Evolutionary conservation across 1,284 basidiomycete genomes (phyloP).

Genomic region (Cryptococcus sp.): DNA sequence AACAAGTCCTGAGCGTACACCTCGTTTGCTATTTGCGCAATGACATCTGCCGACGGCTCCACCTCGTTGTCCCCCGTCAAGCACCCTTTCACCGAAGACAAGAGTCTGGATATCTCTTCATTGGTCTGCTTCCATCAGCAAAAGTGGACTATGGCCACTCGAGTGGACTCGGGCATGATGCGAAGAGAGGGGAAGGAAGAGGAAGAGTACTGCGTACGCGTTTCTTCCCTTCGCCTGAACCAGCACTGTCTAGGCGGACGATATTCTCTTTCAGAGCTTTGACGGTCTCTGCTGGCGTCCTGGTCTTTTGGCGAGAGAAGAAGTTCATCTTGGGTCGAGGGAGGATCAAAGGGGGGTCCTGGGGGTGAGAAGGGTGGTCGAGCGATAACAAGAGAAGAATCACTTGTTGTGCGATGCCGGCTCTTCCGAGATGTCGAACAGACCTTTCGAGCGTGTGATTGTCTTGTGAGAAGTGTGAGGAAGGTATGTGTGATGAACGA

Average conservation of each 20-base stretch:
- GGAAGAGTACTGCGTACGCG: constrained; percentile 55
- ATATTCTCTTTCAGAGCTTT: constrained; percentile 71
- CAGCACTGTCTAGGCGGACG: constrained; percentile 61
- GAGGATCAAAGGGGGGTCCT: constrained; percentile 1
- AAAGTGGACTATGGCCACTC: too few species aligned
- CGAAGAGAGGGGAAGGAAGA: too few species aligned
- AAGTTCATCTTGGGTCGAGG: constrained; percentile 67
- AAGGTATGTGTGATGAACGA: too few species aligned
- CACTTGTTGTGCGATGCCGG: too few species aligned
- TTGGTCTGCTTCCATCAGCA: constrained; percentile 14
- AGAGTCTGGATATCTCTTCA: constrained; percentile 36
- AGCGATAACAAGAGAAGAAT: too few species aligned
- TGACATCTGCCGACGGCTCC: constrained; percentile 62
- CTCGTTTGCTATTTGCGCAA: constrained; percentile 92
- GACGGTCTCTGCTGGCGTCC: constrained; percentile 79
- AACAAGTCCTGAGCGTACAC: constrained; percentile 88
- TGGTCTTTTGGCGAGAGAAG: constrained; percentile 76
- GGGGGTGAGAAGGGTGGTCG: neutral
- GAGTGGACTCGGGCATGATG: too few species aligned
- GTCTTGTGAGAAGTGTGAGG: too few species aligned
- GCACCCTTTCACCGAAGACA: constrained; percentile 26
- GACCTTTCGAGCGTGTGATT: too few species aligned
- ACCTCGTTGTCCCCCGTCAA: constrained; percentile 34
- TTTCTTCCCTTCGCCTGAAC: constrained; percentile 64
- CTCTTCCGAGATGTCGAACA: too few species aligned